These are phyloP conservation scores for Wickerhamiella vanderwaltii DNA, from an alignment of 805 yeast species.

Conservation along the genomic window DNA sequence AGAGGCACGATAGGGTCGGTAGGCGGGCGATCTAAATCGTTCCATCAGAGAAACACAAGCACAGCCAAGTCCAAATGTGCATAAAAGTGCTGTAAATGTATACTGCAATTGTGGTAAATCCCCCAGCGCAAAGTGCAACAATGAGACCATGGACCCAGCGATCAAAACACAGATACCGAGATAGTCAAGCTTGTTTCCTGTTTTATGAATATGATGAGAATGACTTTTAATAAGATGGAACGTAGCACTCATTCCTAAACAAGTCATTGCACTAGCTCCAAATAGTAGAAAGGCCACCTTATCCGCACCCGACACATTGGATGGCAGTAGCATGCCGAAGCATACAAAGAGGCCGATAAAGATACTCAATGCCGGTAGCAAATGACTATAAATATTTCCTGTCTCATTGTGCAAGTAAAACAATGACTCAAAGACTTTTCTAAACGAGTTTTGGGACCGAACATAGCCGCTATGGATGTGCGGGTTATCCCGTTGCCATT, in stretches of 20 bases:
- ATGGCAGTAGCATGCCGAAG: constrained; percentile 18
- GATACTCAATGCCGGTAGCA: constrained; percentile 29
- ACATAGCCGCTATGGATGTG: constrained; percentile 55
- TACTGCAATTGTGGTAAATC: constrained; percentile 28
- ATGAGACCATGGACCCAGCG: constrained; percentile 46
- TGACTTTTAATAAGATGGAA: constrained; percentile 62
- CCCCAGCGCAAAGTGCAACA: constrained; percentile 36
- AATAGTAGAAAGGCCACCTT: constrained; percentile 41
- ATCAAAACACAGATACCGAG: constrained; percentile 61
- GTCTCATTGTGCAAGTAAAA: constrained; percentile 56
- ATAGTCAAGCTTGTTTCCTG: constrained; percentile 63
- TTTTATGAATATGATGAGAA: constrained; percentile 39
- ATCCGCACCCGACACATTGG: constrained; percentile 31
- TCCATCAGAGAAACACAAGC: constrained; percentile 51
- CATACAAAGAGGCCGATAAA: constrained; percentile 14
- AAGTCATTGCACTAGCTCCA: constrained; percentile 44
- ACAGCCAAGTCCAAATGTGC: constrained; percentile 48
- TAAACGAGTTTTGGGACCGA: constrained; percentile 38
- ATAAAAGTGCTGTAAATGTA: constrained; percentile 34
- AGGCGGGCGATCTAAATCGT: constrained; percentile 52
- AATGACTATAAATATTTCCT: constrained; percentile 57
- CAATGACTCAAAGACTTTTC: constrained; percentile 38
- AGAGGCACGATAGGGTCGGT: constrained; percentile 64
- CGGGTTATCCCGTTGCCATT: constrained; percentile 68
- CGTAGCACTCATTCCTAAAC: constrained; percentile 50